phyloP scores from a whole-genome alignment of 306 rosid genomes.

The Mimosa pudica region DNA sequence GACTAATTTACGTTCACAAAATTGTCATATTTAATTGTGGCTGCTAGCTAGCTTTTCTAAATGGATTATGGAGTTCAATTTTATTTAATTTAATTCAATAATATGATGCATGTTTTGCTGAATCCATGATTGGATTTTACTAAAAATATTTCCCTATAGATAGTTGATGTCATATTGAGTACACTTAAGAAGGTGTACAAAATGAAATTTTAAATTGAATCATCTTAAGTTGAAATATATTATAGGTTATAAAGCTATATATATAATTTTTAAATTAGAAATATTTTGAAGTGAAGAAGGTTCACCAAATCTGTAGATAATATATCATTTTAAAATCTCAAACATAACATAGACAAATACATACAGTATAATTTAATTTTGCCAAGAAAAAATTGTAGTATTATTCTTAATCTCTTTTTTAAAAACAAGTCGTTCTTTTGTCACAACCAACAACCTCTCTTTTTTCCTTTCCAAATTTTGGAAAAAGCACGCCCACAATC shows the following conservation, averaged over 20 bases:
- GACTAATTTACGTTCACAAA: neutral
- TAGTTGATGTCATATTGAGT: no score
- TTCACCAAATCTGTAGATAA: neutral
- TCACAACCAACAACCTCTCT: neutral
- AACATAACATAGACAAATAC: neutral
- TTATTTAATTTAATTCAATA: neutral
- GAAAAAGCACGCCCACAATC: neutral
- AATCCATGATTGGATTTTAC: neutral
- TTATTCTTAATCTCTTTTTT: neutral
- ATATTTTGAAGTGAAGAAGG: neutral
- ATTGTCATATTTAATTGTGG: neutral
- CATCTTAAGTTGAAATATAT: neutral
- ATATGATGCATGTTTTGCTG: neutral
- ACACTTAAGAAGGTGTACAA: no score
- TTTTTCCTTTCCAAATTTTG: neutral
- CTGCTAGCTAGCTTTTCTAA: neutral
- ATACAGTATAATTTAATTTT: neutral
- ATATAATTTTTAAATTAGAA: no score
- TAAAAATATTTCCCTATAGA: neutral
- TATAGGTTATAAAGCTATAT: neutral
- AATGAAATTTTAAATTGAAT: no score
- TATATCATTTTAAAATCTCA: neutral
- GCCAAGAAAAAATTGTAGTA: neutral
- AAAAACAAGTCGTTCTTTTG: neutral
- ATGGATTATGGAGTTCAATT: neutral